These are phyloP conservation scores for Boechera divaricarpa DNA, from an alignment of 345 rosid genomes.

Conservation along the genomic window DNA sequence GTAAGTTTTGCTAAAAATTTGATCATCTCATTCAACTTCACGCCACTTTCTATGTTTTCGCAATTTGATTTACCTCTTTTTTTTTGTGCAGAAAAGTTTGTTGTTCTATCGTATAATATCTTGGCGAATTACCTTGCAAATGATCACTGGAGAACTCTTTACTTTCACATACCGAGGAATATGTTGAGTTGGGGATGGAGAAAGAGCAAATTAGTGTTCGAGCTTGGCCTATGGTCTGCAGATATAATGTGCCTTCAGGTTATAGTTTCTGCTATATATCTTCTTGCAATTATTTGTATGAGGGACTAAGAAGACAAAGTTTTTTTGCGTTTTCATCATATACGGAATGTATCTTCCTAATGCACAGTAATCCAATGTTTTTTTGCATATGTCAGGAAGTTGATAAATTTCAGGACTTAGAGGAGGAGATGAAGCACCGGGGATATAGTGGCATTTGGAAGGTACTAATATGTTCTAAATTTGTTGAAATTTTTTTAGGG, in stretches of 20 bases:
- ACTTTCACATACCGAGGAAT: conserved; percentile 77
- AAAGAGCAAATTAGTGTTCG: conserved; percentile 70
- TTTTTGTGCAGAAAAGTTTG: conserved; percentile 63
- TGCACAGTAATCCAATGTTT: not conserved
- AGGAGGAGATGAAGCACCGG: conserved; percentile 62
- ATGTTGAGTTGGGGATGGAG: conserved; percentile 88
- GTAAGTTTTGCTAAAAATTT: conserved; percentile 45
- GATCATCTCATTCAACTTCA: not conserved
- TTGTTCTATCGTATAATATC: conserved; percentile 82
- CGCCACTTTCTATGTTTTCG: no score
- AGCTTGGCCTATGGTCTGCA: conserved; percentile 90
- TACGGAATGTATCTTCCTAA: conserved; percentile 9
- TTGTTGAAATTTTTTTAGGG: not conserved
- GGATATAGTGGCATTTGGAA: conserved; percentile 91
- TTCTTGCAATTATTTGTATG: not conserved
- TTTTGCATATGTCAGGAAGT: conserved; percentile 67
- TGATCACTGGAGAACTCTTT: conserved; percentile 74
- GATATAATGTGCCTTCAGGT: conserved; percentile 99
- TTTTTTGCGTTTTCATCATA: not conserved
- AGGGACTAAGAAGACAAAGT: not conserved
- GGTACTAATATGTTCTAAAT: conserved; percentile 49
- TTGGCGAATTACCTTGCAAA: conserved; percentile 92
- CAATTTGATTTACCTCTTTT: no score
- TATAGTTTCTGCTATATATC: conserved; percentile 14
- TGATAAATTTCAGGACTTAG: conserved; percentile 83